phyloP scores from a whole-genome alignment of 1,139 yeast species.

The Diutina siamensis region DNA sequence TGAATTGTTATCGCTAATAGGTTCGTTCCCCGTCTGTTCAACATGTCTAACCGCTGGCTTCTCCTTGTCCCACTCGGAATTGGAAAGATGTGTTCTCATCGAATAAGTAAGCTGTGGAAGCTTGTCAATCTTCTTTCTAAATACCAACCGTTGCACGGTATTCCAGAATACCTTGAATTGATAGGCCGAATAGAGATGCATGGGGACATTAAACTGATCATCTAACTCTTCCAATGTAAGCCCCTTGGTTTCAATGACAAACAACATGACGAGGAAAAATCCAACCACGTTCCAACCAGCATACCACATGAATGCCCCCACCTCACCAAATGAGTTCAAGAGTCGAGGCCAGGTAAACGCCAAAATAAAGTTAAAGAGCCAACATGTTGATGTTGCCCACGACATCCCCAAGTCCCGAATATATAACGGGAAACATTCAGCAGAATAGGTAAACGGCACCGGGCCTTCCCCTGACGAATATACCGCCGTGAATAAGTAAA shows the following conservation, averaged over 20 bases:
- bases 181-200: slow-evolving; percentile 41
- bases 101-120: slow-evolving; percentile 44
- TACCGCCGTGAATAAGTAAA: slow-evolving; percentile 60
- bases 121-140: slow-evolving; percentile 31
- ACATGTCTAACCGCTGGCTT: slow-evolving; percentile 33
- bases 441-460: slow-evolving; percentile 82
- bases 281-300: slow-evolving; percentile 83
- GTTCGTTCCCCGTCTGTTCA: slow-evolving; percentile 12
- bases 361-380: slow-evolving; percentile 76
- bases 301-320: slow-evolving; percentile 84
- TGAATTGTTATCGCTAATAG: neutral
- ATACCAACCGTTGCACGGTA: neutral
- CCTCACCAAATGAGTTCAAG: slow-evolving; percentile 51
- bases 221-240: slow-evolving; percentile 64
- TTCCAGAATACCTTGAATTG: slow-evolving; percentile 31
- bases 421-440: slow-evolving; percentile 76
- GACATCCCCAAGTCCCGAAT: slow-evolving; percentile 84
- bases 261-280: slow-evolving; percentile 54
- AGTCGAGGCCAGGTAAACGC: slow-evolving; percentile 80
- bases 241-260: slow-evolving; percentile 61
- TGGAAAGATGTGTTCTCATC: slow-evolving; percentile 49
- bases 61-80: slow-evolving; percentile 51
- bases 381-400: slow-evolving; percentile 71
- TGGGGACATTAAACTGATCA: slow-evolving; percentile 53
- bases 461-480: slow-evolving; percentile 88